Evolutionary conservation across 2,329 filamentous ascomycete species (phyloP).

Genomic region (Setomelanomma holmii): DNA sequence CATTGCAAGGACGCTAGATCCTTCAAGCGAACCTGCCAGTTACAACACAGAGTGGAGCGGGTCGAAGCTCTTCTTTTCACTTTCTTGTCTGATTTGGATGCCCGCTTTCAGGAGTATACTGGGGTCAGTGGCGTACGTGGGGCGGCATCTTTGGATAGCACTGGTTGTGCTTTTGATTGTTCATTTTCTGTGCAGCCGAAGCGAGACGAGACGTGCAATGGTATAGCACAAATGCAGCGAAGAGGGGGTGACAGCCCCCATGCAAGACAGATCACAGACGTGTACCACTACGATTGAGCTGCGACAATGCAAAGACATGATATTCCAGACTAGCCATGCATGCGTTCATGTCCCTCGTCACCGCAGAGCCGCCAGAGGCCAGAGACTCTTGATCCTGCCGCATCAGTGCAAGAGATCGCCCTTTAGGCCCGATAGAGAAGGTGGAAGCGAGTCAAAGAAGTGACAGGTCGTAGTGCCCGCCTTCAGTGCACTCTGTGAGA

Average conservation of each 20-base stretch:
- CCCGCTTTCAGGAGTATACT: neutral
- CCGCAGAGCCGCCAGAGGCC: neutral
- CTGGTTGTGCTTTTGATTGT: conserved; percentile 6
- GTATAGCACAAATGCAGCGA: conserved; percentile 10
- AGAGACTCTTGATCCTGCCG: conserved; percentile 1
- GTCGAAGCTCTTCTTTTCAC: conserved; percentile 1
- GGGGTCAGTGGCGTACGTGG: neutral
- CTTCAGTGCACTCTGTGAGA: neutral
- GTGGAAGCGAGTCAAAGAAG: neutral
- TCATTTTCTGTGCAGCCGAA: conserved; percentile 21
- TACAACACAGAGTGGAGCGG: neutral
- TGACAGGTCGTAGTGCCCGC: neutral
- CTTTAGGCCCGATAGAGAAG: neutral
- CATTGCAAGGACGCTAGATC: conserved; percentile 1
- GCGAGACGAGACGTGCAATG: conserved; percentile 12
- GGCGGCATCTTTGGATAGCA: conserved; percentile 4
- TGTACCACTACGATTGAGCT: conserved; percentile 20
- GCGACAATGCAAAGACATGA: conserved; percentile 8
- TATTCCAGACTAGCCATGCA: neutral
- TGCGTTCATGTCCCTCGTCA: neutral
- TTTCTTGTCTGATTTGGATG: conserved; percentile 1
- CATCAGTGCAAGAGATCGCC: neutral
- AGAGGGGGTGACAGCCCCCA: conserved; percentile 5
- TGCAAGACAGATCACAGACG: conserved; percentile 8
- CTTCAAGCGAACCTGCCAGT: neutral